Evolutionary conservation across 1,139 yeast genomes (phyloP).

Genomic region (Suhomyces maxii): DNA sequence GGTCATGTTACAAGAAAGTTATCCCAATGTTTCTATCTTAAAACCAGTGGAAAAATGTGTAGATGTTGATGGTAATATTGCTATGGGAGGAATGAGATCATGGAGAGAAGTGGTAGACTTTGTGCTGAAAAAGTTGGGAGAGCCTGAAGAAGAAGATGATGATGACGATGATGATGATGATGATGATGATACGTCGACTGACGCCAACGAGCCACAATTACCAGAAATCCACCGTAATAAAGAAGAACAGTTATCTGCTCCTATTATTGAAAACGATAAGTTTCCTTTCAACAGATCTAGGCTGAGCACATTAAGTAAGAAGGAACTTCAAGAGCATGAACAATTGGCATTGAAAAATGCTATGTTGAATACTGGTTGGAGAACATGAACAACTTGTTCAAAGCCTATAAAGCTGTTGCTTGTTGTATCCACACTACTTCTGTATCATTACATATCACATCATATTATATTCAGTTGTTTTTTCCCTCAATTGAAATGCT

Average conservation of each 20-base stretch:
- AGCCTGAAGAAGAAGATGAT: conserved; percentile 23
- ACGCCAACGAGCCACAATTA: conserved; percentile 1
- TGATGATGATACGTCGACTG: conserved; percentile 14
- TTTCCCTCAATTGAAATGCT: too few species aligned
- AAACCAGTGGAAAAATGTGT: conserved; percentile 33
- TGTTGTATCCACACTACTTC: too few species aligned
- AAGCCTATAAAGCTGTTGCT: too few species aligned
- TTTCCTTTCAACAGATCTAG: conserved; percentile 1
- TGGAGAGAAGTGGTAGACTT: conserved; percentile 34
- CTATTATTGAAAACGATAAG: conserved; percentile 3
- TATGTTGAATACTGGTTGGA: conserved; percentile 8
- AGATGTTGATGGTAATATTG: conserved; percentile 32
- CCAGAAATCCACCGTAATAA: conserved; percentile 5
- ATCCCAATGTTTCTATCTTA: conserved; percentile 28
- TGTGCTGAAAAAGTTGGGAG: conserved; percentile 28
- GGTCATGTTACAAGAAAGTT: conserved; percentile 24
- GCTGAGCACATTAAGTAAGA: conserved; percentile 7
- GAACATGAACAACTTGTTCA: neutral
- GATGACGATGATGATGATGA: conserved; percentile 15
- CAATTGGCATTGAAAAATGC: conserved; percentile 12
- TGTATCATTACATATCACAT: too few species aligned
- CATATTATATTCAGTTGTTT: too few species aligned
- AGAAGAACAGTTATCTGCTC: neutral
- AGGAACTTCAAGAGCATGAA: conserved; percentile 12
- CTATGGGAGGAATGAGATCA: conserved; percentile 36